A percentile compares a stretch with the other conserved stretches of the same genome.
Conservation (phyloP, 1,284 basidiomycete species). For the Schizopora paradoxa region DNA sequence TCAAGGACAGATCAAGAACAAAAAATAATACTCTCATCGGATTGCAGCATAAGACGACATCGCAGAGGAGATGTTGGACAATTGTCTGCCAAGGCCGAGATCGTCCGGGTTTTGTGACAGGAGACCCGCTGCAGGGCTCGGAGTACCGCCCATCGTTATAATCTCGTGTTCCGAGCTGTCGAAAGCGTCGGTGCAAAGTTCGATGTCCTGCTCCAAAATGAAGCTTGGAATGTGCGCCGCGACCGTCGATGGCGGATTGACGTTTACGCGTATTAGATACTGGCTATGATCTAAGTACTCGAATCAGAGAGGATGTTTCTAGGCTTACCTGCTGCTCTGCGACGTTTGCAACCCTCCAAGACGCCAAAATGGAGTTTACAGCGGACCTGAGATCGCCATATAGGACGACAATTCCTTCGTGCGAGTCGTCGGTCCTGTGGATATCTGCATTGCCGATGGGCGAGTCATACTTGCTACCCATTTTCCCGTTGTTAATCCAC, state of each 20-base stretch:
- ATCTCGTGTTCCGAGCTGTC: conserved; percentile 19
- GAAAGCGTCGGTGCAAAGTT: conserved; percentile 40
- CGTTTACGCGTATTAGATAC: conserved; percentile 36
- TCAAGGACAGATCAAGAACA: too few relatives aligned
- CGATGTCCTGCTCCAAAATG: conserved; percentile 33
- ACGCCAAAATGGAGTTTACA: conserved; percentile 25
- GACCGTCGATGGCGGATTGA: conserved; percentile 31
- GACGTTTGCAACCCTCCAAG: conserved; percentile 25
- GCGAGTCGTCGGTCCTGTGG: conserved; percentile 22
- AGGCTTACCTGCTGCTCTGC: conserved; percentile 28
- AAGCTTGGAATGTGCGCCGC: conserved; percentile 36
- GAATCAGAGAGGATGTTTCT: neutral
- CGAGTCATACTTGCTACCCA: conserved; percentile 24
- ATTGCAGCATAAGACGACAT: too few relatives aligned
- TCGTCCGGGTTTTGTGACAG: too few relatives aligned
- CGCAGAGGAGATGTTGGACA: too few relatives aligned
- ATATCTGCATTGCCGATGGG: conserved; percentile 24
- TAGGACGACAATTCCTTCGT: conserved; percentile 24
- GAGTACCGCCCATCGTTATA: conserved; percentile 1
- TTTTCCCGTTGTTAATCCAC: conserved; percentile 25
- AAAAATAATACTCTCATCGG: too few relatives aligned
- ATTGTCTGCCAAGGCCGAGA: too few relatives aligned
- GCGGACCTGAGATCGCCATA: conserved; percentile 26
- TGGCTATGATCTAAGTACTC: conserved; percentile 20
- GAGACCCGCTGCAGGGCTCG: conserved; percentile 9